Conservation (phyloP, 805 yeast species). For the Nakazawaea sp. region DNA sequence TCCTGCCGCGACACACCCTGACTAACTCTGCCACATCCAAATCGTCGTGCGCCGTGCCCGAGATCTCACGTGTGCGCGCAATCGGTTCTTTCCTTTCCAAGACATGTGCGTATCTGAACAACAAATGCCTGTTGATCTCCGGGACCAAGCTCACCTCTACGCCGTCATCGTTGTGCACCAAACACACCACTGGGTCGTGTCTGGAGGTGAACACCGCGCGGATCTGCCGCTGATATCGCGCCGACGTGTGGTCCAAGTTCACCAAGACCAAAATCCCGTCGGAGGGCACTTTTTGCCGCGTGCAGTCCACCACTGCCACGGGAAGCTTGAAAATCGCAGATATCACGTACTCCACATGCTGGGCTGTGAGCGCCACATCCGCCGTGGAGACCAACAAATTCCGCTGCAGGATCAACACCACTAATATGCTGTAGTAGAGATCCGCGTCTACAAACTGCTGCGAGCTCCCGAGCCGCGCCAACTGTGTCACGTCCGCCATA, state of each 20-base stretch:
- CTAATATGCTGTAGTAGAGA: conserved; percentile 17
- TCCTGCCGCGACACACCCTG: no score
- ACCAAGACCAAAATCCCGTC: conserved; percentile 12
- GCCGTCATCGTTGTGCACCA: conserved; percentile 16
- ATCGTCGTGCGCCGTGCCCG: no score
- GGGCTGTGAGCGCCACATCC: conserved; percentile 11
- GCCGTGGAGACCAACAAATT: conserved; percentile 20
- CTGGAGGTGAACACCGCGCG: neutral
- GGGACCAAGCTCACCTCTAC: conserved; percentile 14
- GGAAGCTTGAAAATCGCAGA: conserved; percentile 13
- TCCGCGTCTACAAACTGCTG: no score
- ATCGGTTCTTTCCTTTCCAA: neutral
- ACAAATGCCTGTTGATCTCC: conserved; percentile 19
- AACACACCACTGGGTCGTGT: conserved; percentile 5
- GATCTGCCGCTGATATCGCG: conserved; percentile 1
- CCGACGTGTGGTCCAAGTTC: conserved; percentile 8
- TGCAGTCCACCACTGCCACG: conserved; percentile 11
- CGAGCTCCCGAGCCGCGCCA: no score
- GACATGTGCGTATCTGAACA: conserved; percentile 25
- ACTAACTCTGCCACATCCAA: neutral
- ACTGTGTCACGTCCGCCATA: no score
- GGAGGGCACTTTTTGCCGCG: neutral
- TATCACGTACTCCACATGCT: conserved; percentile 14
- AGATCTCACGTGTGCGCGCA: no score
- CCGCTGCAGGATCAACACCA: conserved; percentile 19